A percentile compares a stretch with the other conserved stretches of the same genome.
These are phyloP conservation scores for Arthroderma uncinatum DNA, from an alignment of 2,329 filamentous ascomycete genomes.

Conservation along the genomic window DNA sequence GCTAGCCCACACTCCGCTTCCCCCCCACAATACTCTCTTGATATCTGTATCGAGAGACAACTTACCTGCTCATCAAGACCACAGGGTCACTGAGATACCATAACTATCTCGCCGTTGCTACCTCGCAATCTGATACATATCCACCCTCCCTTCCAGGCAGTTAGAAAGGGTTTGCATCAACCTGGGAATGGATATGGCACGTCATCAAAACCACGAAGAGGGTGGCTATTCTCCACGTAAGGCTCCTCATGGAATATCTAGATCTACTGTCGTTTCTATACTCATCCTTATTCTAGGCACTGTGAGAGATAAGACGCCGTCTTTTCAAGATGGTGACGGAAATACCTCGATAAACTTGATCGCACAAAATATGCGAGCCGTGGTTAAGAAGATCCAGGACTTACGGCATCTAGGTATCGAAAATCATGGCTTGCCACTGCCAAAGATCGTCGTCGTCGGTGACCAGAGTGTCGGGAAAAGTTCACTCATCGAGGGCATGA, in stretches of 20 bases:
- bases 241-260: neutral
- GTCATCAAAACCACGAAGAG: neutral
- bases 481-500: slow-evolving; percentile 51
- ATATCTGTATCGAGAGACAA: neutral
- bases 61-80: neutral
- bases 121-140: neutral
- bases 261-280: neutral
- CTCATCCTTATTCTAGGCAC: slow-evolving; percentile 7
- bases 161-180: neutral
- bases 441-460: slow-evolving; percentile 71
- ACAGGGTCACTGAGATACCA: neutral
- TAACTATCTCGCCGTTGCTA: neutral
- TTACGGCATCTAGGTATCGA: slow-evolving; percentile 64
- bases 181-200: neutral
- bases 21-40: neutral
- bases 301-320: slow-evolving; percentile 3
- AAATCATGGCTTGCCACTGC: slow-evolving; percentile 54
- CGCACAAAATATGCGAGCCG: slow-evolving; percentile 25
- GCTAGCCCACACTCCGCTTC: neutral
- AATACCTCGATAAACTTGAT: slow-evolving; percentile 22
- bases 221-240: neutral
- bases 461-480: slow-evolving; percentile 81
- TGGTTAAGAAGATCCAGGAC: slow-evolving; percentile 39
- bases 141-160: too few relatives aligned
- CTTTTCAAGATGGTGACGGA: neutral